phyloP scores from a whole-genome alignment of 148 eudicot genomes.

The Rhododendron molle region DNA sequence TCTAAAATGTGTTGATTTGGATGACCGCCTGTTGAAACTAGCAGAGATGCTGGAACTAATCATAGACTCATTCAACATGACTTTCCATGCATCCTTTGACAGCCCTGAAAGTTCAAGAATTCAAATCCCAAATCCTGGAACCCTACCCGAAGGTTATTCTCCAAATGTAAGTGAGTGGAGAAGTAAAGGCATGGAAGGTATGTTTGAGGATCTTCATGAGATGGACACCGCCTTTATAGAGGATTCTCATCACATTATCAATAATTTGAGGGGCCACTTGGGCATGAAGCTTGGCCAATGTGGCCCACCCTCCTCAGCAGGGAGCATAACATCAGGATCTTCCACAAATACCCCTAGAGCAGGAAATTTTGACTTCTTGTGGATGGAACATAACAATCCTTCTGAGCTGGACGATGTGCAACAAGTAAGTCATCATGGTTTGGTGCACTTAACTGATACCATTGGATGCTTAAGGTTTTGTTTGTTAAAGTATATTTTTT shows the following conservation, averaged over 20 bases:
- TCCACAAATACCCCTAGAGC: conserved; percentile 58
- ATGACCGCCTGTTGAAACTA: conserved; percentile 45
- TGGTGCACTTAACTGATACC: not conserved
- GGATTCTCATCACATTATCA: conserved; percentile 29
- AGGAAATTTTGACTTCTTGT: conserved; percentile 46
- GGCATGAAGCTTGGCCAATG: conserved; percentile 36
- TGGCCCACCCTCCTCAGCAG: conserved; percentile 52
- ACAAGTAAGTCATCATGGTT: conserved; percentile 35
- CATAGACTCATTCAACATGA: conserved; percentile 32
- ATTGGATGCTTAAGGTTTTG: not conserved
- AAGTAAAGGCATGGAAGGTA: conserved; percentile 50
- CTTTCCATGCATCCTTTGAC: conserved; percentile 27
- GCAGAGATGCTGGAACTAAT: conserved; percentile 53
- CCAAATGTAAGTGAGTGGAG: conserved; percentile 51
- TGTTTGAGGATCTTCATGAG: conserved; percentile 73
- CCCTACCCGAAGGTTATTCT: conserved; percentile 36
- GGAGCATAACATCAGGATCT: conserved; percentile 56
- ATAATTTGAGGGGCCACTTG: conserved; percentile 35
- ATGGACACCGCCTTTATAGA: conserved; percentile 69
- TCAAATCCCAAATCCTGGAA: conserved; percentile 17
- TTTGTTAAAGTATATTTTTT: not conserved
- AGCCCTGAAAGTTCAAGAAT: conserved; percentile 38
- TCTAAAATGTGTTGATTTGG: conserved; percentile 30
- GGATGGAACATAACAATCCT: conserved; percentile 49
- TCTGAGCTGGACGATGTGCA: conserved; percentile 48